phyloP scores from a whole-genome alignment of 139 green algal species.

The Picochlorum sp. region DNA sequence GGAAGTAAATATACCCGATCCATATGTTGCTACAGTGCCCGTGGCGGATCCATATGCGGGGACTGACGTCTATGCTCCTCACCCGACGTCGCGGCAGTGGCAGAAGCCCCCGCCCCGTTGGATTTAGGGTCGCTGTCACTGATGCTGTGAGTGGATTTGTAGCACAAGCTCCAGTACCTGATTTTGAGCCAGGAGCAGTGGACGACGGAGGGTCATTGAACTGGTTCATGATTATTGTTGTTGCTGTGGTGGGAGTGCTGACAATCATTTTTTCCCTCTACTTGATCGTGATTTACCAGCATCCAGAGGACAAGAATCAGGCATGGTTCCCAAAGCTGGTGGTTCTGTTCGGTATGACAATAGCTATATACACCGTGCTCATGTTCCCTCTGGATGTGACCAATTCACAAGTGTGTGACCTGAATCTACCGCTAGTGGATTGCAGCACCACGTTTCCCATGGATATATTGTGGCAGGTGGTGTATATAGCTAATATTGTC shows the following conservation, averaged over 20 bases:
- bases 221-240: constrained; percentile 29
- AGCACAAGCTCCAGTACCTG: neutral
- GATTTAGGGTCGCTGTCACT: too few species aligned
- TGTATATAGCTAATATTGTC: constrained; percentile 76
- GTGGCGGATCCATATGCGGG: too few species aligned
- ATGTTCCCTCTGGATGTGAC: constrained; percentile 92
- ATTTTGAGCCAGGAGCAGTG: neutral
- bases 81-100: too few species aligned
- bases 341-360: constrained; percentile 72
- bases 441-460: constrained; percentile 85
- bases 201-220: constrained; percentile 11
- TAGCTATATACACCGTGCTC: constrained; percentile 83
- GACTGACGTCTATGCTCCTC: too few species aligned
- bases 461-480: constrained; percentile 73
- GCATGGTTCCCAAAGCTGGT: constrained; percentile 91
- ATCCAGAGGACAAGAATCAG: constrained; percentile 94
- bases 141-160: neutral
- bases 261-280: constrained; percentile 69
- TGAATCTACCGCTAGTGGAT: constrained; percentile 46
- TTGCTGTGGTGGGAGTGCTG: constrained; percentile 53
- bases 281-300: constrained; percentile 82
- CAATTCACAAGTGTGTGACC: constrained; percentile 67
- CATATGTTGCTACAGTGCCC: too few species aligned
- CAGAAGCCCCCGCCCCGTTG: too few species aligned
- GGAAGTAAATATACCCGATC: too few species aligned